phyloP scores from a whole-genome alignment of 257 asterid genomes.

The Solanum corneliomulleri region DNA sequence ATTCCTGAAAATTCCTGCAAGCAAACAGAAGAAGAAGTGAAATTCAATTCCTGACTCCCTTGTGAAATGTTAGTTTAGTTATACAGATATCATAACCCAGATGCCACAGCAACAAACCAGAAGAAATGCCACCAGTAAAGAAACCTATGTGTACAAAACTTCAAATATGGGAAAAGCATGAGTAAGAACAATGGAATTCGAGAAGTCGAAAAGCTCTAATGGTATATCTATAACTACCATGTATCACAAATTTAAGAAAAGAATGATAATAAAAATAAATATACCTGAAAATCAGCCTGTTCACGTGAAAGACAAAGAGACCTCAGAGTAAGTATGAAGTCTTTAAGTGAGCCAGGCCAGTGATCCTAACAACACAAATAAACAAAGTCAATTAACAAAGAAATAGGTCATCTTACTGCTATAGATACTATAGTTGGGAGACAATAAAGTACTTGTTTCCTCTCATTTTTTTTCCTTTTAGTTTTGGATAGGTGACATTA shows the following conservation, averaged over 20 bases:
- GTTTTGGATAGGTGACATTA: neutral
- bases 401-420: neutral
- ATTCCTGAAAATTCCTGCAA: slow-evolving; percentile 64
- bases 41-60: neutral
- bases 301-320: slow-evolving; percentile 64
- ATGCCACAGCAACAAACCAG: neutral
- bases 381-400: neutral
- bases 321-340: slow-evolving; percentile 44
- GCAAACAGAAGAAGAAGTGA: neutral
- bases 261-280: neutral
- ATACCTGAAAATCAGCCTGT: slow-evolving; percentile 39
- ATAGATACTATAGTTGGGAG: neutral
- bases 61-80: neutral
- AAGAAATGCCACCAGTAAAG: slow-evolving; percentile 1
- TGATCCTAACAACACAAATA: slow-evolving; percentile 40
- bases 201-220: neutral
- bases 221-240: neutral
- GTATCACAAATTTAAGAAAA: neutral
- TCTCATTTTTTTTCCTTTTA: neutral
- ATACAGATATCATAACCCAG: neutral
- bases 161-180: neutral
- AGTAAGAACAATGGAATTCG: neutral
- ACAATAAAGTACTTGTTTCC: neutral
- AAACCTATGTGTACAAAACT: neutral
- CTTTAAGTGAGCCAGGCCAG: slow-evolving; percentile 82